Evolutionary conservation across 371 early-diverging fungal species (phyloP), one percentile per base, ranked within the genome.

Genomic region (Actinomortierella wolfii): DNA sequence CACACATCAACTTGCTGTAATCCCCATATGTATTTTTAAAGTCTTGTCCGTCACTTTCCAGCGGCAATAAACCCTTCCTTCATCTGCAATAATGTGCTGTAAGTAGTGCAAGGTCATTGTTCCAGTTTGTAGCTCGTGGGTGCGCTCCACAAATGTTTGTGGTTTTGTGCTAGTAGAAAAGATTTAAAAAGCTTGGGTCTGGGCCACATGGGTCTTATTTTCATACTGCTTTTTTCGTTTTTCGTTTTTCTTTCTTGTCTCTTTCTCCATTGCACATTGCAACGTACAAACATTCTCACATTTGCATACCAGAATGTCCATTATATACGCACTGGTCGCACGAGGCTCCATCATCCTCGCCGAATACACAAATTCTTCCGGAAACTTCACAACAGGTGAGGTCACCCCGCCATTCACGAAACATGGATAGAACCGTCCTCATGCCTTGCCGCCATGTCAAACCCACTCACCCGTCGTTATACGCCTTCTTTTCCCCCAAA

Each of bases 301-400:
- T 17, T 53, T 28, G 14, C 21, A 21, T 25, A 42, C 42, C 45
- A 52, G 21, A 71, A 88, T 90, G 89, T 83, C 86, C 43, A 83
- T 90, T 63, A 87, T 89, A 48, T 90, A 90, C 58, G 89, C 87
- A 43, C 80, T 93, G 15, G 89, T 91, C 51, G 87, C 92, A 34
- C 86, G 86, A 48, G 88, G 89, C 44, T 78, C 87, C 47, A 73
- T 83, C 42, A 84, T 92, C 54, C 81, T 94, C 18, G 86, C 92
- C 23, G 94, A 94, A 67, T 87, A 92, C 73, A 86, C 92, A 44
- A 83, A 83, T 54, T 88, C 88, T 13, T 82, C 87, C 11, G 92
- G 92, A 50, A 92, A 92, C 81, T 92, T 92, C 61, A 80, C 82
- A 3, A 61, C 61, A 13, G 66, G 71, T 71, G 61, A 17, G 26